phyloP scores from a whole-genome alignment of 306 rosid species.

The Cicer chorassanicum region DNA sequence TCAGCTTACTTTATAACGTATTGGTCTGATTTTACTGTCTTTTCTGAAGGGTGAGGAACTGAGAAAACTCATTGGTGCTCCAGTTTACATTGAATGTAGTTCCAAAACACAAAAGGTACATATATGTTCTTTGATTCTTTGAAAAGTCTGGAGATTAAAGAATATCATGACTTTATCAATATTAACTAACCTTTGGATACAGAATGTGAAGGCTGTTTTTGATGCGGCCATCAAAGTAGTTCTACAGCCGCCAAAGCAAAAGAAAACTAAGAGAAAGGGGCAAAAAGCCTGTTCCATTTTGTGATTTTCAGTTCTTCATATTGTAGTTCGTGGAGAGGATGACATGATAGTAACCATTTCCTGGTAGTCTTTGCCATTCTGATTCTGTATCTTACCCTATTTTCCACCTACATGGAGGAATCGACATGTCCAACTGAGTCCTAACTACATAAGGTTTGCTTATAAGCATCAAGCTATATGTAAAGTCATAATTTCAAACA shows the following conservation, averaged over 20 bases:
- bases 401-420: slow-evolving; percentile 53
- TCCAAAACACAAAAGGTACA: slow-evolving; percentile 94
- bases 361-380: slow-evolving; percentile 51
- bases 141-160: slow-evolving; percentile 7
- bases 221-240: slow-evolving; percentile 95
- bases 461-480: slow-evolving; percentile 54
- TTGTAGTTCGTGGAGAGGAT: slow-evolving; percentile 46
- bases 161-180: slow-evolving; percentile 15
- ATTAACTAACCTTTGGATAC: slow-evolving; percentile 40
- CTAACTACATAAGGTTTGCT: slow-evolving; percentile 48
- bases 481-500: slow-evolving; percentile 53
- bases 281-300: slow-evolving; percentile 80
- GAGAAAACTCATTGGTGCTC: slow-evolving; percentile 84
- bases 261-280: slow-evolving; percentile 80
- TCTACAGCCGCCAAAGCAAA: slow-evolving; percentile 93
- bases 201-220: slow-evolving; percentile 96
- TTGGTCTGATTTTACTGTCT: slow-evolving; percentile 41
- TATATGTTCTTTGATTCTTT: slow-evolving; percentile 40
- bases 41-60: slow-evolving; percentile 87
- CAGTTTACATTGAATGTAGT: slow-evolving; percentile 87
- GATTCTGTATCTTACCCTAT: slow-evolving; percentile 48
- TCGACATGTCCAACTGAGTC: slow-evolving; percentile 47
- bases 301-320: slow-evolving; percentile 53
- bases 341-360: slow-evolving; percentile 59
- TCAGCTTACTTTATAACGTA: slow-evolving; percentile 29